Conservation (phyloP, 1,139 yeast species). For the Suhomyces bokatorum region DNA sequence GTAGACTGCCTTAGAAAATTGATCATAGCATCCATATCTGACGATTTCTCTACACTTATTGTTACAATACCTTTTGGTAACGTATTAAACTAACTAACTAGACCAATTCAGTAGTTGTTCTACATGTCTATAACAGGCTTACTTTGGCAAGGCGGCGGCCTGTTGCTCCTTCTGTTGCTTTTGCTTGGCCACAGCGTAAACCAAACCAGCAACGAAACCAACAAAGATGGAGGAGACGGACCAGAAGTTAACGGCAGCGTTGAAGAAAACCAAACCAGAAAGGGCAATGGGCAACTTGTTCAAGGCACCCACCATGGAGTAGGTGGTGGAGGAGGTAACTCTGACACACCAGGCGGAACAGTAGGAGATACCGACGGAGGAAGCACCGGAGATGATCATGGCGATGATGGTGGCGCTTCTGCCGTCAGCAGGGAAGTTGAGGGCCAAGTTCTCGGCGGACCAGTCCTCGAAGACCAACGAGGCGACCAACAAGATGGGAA, state of each 20-base stretch:
- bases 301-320: conserved; percentile 98
- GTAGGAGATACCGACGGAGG: conserved; percentile 95
- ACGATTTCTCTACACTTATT: too few species aligned
- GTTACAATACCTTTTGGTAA: neutral
- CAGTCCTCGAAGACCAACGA: conserved; percentile 88
- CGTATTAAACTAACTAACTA: conserved; percentile 1
- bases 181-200: conserved; percentile 90
- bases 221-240: conserved; percentile 86
- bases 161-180: conserved; percentile 52
- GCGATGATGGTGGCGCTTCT: conserved; percentile 69
- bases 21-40: too few species aligned
- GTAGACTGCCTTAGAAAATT: too few species aligned
- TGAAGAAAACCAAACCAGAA: conserved; percentile 90
- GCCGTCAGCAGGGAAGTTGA: conserved; percentile 75
- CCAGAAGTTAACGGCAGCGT: conserved; percentile 91
- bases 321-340: conserved; percentile 96
- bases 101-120: conserved; percentile 2
- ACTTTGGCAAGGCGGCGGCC: conserved; percentile 46
- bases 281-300: conserved; percentile 97
- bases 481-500: conserved; percentile 78
- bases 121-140: conserved; percentile 7
- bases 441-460: conserved; percentile 72
- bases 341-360: conserved; percentile 99
- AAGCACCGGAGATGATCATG: conserved; percentile 89
- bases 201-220: conserved; percentile 93